These are phyloP conservation scores for Phytophthora nicotianae DNA, from an alignment of 352 stramenopile species.

Conservation along the genomic window DNA sequence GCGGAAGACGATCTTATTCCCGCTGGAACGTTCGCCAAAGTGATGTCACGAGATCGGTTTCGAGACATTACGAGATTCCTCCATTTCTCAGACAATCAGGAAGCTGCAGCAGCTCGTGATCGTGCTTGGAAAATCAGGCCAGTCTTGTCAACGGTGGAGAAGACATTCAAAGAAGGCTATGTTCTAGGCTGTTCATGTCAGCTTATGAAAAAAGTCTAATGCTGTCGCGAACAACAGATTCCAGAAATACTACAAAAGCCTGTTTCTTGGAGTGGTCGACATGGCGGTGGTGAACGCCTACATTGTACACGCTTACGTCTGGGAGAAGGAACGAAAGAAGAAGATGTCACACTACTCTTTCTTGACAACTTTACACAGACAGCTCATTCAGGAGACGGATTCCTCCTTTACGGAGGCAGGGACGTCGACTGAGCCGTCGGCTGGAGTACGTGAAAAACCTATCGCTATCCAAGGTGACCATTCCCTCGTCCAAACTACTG, in stretches of 20 bases:
- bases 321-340: constrained; percentile 1
- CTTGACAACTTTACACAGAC: constrained; percentile 4
- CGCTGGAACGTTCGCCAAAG: background rate
- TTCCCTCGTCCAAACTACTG: background rate
- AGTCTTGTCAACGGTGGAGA: no score
- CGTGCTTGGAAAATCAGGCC: no score
- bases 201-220: background rate
- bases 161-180: no score
- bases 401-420: background rate
- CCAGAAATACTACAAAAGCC: constrained; percentile 28
- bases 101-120: no score
- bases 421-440: background rate
- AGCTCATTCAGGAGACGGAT: constrained; percentile 2
- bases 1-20: no score
- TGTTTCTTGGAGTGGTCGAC: constrained; percentile 24
- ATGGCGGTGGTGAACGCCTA: constrained; percentile 29
- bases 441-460: background rate
- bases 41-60: constrained; percentile 1
- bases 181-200: background rate
- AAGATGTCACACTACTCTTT: constrained; percentile 5
- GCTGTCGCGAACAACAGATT: constrained; percentile 4
- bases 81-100: no score
- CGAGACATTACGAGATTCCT: no score
- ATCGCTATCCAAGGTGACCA: background rate
- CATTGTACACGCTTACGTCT: constrained; percentile 5